A percentile compares a stretch with the other conserved stretches of the same genome.
phyloP scores from a whole-genome alignment of 2,329 filamentous ascomycete species.

The Bipolaris zeicola region DNA sequence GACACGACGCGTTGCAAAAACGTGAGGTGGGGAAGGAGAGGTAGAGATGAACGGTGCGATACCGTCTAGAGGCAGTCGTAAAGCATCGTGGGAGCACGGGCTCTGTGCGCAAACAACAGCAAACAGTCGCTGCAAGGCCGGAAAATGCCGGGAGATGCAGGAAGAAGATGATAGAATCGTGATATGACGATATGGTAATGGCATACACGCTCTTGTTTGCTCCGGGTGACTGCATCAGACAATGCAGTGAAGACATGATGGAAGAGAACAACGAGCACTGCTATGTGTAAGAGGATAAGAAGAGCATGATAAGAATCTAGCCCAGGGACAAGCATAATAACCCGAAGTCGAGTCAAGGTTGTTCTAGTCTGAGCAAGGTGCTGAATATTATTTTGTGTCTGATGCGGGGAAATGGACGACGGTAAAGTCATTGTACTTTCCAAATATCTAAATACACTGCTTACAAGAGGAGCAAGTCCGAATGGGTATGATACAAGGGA shows the following conservation, averaged over 20 bases:
- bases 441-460: no score
- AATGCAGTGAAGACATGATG: neutral
- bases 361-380: neutral
- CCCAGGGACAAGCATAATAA: neutral
- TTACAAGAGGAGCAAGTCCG: neutral
- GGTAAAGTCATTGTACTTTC: neutral
- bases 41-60: slow-evolving; percentile 3
- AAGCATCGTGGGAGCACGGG: slow-evolving; percentile 6
- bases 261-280: neutral
- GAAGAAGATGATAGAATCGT: slow-evolving; percentile 3
- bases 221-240: slow-evolving; percentile 7
- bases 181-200: neutral
- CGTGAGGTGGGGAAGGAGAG: slow-evolving; percentile 9
- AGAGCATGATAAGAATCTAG: no score
- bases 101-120: slow-evolving; percentile 13
- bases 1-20: neutral
- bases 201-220: neutral
- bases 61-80: slow-evolving; percentile 17
- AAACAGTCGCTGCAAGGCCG: slow-evolving; percentile 6
- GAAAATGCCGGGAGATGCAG: neutral
- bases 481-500: neutral
- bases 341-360: no score
- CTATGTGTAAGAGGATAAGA: no score
- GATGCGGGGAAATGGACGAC: no score
- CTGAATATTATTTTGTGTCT: neutral